Percentiles rank a stretch among this genome's conserved stretches.
Conservation (phyloP, 1,284 basidiomycete genomes). For the Microbotryum violaceum region DNA sequence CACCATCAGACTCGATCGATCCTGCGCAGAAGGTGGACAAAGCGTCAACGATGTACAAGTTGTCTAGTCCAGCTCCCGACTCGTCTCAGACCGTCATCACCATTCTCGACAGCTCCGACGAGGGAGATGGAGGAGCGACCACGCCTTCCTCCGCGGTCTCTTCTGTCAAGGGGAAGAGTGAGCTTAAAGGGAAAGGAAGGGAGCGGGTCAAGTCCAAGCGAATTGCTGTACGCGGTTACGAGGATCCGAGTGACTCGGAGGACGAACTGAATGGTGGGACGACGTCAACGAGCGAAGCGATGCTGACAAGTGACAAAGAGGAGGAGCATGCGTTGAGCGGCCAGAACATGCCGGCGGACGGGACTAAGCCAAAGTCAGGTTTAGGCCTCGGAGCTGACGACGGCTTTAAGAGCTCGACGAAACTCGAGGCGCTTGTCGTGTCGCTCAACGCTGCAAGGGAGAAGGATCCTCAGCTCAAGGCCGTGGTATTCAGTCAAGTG, state of each 20-base stretch:
- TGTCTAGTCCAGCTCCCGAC: slow-evolving; percentile 6
- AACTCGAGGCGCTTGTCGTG: slow-evolving; percentile 34
- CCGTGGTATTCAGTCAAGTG: slow-evolving; percentile 74
- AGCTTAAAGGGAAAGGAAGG: not conserved
- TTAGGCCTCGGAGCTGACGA: slow-evolving; percentile 12
- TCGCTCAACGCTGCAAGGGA: slow-evolving; percentile 13
- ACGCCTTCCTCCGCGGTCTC: not conserved
- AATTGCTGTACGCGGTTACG: not conserved
- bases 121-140: slow-evolving; percentile 4
- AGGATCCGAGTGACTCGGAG: slow-evolving; percentile 4
- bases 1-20: slow-evolving; percentile 12
- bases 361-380: not conserved
- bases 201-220: not conserved
- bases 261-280: slow-evolving; percentile 5
- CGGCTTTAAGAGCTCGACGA: slow-evolving; percentile 38
- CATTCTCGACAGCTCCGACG: slow-evolving; percentile 23
- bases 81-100: slow-evolving; percentile 18
- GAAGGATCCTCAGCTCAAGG: slow-evolving; percentile 65
- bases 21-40: not conserved
- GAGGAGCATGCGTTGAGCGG: not conserved
- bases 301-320: slow-evolving; percentile 2
- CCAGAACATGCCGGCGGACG: not conserved
- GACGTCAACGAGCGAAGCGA: not conserved
- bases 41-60: no score
- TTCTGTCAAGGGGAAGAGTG: not conserved